Conservation (phyloP, 495 filamentous ascomycete genomes). For the Terfezia boudieri region DNA sequence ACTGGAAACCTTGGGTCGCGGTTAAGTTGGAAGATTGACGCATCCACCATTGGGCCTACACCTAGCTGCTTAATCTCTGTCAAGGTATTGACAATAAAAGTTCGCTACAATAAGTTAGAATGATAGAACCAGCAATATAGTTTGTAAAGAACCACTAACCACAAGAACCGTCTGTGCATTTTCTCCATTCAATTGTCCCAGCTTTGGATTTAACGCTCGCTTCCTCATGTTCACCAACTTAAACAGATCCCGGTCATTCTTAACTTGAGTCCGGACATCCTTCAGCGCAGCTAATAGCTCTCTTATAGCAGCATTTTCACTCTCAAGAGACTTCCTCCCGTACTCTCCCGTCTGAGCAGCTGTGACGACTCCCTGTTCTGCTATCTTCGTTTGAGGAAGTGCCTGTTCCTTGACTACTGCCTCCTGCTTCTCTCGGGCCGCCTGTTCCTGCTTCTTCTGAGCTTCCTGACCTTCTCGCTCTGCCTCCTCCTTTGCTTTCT, state of each 20-base stretch:
- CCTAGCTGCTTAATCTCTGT: constrained; percentile 6
- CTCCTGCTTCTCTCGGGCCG: constrained; percentile 6
- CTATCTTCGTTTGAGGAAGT: constrained; percentile 4
- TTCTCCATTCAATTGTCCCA: constrained; percentile 18
- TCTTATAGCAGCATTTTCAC: constrained; percentile 8
- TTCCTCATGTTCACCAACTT: constrained; percentile 12
- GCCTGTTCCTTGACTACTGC: constrained; percentile 4
- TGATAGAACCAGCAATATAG: neutral
- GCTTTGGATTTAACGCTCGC: constrained; percentile 14
- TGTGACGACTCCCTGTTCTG: constrained; percentile 6
- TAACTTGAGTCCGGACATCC: constrained; percentile 10
- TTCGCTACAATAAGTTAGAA: constrained; percentile 6
- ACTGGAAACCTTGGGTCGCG: constrained; percentile 31
- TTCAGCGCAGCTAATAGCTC: constrained; percentile 13
- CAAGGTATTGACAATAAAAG: constrained; percentile 10
- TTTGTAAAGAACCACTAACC: constrained; percentile 3
- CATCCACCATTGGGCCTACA: constrained; percentile 35
- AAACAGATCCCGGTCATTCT: constrained; percentile 4
- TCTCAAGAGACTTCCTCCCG: constrained; percentile 8
- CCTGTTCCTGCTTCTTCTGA: constrained; percentile 4
- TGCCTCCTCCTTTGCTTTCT: neutral
- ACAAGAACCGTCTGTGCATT: constrained; percentile 12
- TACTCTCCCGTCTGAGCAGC: constrained; percentile 7
- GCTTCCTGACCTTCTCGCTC: neutral
- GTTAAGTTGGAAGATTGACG: constrained; percentile 41